Evolutionary conservation across 306 rosid species (phyloP), one percentile per base, ranked within the genome.

Genomic region (Lablab purpureus): DNA sequence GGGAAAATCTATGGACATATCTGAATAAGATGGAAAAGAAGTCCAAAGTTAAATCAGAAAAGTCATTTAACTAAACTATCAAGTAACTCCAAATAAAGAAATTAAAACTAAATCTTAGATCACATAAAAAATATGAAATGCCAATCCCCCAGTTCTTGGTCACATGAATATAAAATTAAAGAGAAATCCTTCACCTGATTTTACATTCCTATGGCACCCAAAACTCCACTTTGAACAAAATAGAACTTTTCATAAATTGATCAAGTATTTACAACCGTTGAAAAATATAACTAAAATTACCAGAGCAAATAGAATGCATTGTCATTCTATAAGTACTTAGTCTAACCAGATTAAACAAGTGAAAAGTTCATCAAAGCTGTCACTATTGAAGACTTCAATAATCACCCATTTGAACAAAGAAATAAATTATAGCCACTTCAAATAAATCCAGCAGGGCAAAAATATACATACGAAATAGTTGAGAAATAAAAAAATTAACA

Each of bases 381-480:
- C 67, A 62, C 30, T n/a, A 19, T 25, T 10, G 23, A 65, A 49
- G 22, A 55, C 28, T 30, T 50, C 43, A 1, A 66, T 14, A 55
- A 64, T 46, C 50, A 47, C 22, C 58, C 37, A 25, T 37, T 34
- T 18, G 72, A 58, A 60, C 19, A 18, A 80, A 25, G 60, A 74
- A 19, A 45, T 30, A 59, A 14, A 12, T 60, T 28, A 67, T 52
- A 64, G 66, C 36, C 37, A 6, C 76, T 19, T 28, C 64, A 80
- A 67, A 80, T 13, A 80, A 73, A 54, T 64, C 52, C 50, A 15
- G 46, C 15, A 49, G 22, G 52, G 52, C 49, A 45, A 71, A n/a
- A 43, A 62, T 43, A 19, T 14, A 36, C 43, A 69, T 14, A 54
- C 11, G 1, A 27, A 71, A 76, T 49, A 30, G 30, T 41, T 73